Evolutionary conservation across 2,329 filamentous ascomycete species (phyloP).

Genomic region (Ophiostoma populinum): DNA sequence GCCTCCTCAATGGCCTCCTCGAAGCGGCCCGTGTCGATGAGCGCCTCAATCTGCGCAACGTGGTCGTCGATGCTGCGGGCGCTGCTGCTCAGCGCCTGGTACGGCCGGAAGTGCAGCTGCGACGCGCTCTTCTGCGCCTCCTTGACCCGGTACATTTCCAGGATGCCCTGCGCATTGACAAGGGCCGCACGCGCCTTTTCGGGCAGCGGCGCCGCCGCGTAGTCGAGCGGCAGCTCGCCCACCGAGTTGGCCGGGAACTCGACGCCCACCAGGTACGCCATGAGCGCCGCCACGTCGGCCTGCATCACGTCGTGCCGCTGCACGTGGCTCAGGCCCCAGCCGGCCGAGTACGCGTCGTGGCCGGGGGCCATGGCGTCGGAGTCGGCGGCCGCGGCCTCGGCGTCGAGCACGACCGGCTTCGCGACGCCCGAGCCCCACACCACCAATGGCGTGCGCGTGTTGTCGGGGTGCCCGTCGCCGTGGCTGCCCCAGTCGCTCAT

Average conservation of each 20-base stretch:
- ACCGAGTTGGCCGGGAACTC: slow-evolving; percentile 95
- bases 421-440: slow-evolving; percentile 87
- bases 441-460: slow-evolving; percentile 84
- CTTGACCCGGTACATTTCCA: slow-evolving; percentile 95
- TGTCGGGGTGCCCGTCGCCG: slow-evolving; percentile 92
- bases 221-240: slow-evolving; percentile 75
- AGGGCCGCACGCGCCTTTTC: slow-evolving; percentile 74
- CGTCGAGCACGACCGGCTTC: slow-evolving; percentile 41
- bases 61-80: slow-evolving; percentile 32
- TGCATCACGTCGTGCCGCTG: slow-evolving; percentile 82
- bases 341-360: slow-evolving; percentile 79
- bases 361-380: slow-evolving; percentile 42
- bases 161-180: slow-evolving; percentile 67
- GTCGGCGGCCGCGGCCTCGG: slow-evolving; percentile 16
- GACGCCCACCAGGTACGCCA: slow-evolving; percentile 78
- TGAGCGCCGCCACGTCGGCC: slow-evolving; percentile 84
- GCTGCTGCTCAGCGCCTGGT: slow-evolving; percentile 46
- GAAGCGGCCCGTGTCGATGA: slow-evolving; percentile 49
- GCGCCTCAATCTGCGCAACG: slow-evolving; percentile 44
- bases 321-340: slow-evolving; percentile 71
- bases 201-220: slow-evolving; percentile 50
- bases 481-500: slow-evolving; percentile 99
- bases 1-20: slow-evolving; percentile 68
- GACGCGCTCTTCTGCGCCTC: slow-evolving; percentile 65
- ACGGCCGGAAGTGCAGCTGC: slow-evolving; percentile 64